Conservation (phyloP, 1,139 yeast genomes). For the Yarrowia galli region DNA sequence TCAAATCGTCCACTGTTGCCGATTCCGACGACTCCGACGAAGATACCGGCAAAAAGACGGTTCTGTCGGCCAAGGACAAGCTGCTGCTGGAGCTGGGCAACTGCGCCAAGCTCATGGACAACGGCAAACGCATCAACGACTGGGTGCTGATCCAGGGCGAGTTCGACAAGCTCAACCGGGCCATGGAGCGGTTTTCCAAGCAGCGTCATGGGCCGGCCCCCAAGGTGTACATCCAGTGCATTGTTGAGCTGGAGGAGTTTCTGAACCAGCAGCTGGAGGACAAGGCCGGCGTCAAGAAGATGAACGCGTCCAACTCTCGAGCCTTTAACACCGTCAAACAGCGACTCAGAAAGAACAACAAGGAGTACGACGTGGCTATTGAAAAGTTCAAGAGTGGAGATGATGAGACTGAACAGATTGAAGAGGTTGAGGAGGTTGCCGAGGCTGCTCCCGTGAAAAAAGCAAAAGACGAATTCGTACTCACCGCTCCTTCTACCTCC, state of each 20-base stretch:
- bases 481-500: slow-evolving; percentile 42
- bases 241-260: slow-evolving; percentile 77
- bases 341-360: slow-evolving; percentile 81
- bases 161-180: slow-evolving; percentile 77
- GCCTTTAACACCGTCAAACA: slow-evolving; percentile 90
- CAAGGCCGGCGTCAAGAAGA: slow-evolving; percentile 65
- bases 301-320: slow-evolving; percentile 83
- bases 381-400: slow-evolving; percentile 58
- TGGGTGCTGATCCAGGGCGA: slow-evolving; percentile 80
- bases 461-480: slow-evolving; percentile 44
- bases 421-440: background rate
- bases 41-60: slow-evolving; percentile 65
- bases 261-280: slow-evolving; percentile 64
- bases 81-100: slow-evolving; percentile 83
- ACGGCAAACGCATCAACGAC: slow-evolving; percentile 72
- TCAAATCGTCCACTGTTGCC: slow-evolving; percentile 60
- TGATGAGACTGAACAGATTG: background rate
- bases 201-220: slow-evolving; percentile 72
- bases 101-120: slow-evolving; percentile 71
- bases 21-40: slow-evolving; percentile 62
- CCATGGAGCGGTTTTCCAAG: slow-evolving; percentile 72
- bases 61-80: slow-evolving; percentile 93
- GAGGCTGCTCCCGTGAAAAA: too few species aligned
- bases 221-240: slow-evolving; percentile 68
- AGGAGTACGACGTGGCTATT: slow-evolving; percentile 68